phyloP scores from a whole-genome alignment of 2,329 filamentous ascomycete genomes.

The Xylariaceae sp. region DNA sequence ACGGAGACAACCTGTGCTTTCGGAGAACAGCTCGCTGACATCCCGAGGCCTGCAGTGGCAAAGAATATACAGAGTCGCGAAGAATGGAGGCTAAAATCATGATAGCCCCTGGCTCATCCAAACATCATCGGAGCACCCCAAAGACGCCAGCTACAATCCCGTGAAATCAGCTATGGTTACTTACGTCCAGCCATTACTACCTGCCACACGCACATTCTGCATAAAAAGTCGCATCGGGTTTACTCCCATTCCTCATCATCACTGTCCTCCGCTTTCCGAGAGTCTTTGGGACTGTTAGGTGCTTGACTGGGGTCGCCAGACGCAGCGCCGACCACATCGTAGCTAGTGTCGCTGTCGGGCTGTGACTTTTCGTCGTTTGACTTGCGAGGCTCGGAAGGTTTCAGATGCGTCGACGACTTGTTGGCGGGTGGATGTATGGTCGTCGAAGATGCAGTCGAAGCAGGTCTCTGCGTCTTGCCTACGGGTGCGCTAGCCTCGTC shows the following conservation, averaged over 20 bases:
- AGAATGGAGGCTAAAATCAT: constrained; percentile 6
- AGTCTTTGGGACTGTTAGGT: constrained; percentile 60
- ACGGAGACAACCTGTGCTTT: neutral
- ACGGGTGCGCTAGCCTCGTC: constrained; percentile 35
- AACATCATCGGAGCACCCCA: constrained; percentile 16
- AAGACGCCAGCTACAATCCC: constrained; percentile 17
- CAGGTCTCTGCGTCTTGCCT: constrained; percentile 38
- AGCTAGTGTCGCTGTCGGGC: constrained; percentile 90
- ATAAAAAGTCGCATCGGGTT: constrained; percentile 1
- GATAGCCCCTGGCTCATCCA: constrained; percentile 14
- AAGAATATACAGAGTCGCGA: constrained; percentile 28
- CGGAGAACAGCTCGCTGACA: neutral
- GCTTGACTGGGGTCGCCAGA: constrained; percentile 76
- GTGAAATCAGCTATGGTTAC: constrained; percentile 7
- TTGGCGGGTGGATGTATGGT: constrained; percentile 53
- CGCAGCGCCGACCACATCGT: constrained; percentile 80
- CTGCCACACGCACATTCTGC: neutral
- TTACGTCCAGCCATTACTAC: constrained; percentile 6
- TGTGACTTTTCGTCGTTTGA: constrained; percentile 89
- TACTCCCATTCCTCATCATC: constrained; percentile 35
- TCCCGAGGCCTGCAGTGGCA: constrained; percentile 14
- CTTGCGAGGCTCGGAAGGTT: constrained; percentile 62
- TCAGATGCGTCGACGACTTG: constrained; percentile 42
- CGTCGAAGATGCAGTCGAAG: constrained; percentile 54
- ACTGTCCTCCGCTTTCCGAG: constrained; percentile 52